Evolutionary conservation across 2,329 filamentous ascomycete species (phyloP).

Genomic region (Pseudocercospora macadamiae): DNA sequence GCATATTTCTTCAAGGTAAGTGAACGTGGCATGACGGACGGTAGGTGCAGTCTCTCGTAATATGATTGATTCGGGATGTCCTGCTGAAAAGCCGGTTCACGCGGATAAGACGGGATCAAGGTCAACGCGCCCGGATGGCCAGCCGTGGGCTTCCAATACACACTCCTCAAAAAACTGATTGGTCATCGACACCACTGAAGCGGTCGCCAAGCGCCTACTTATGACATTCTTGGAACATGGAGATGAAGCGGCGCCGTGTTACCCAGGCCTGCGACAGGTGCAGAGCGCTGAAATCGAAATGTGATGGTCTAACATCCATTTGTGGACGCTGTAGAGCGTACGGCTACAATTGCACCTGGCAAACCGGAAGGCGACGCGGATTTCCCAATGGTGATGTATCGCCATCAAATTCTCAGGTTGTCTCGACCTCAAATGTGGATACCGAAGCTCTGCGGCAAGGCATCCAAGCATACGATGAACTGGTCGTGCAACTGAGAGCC

Average conservation of each 20-base stretch:
- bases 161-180: constrained; percentile 25
- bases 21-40: not conserved
- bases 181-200: not conserved
- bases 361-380: constrained; percentile 16
- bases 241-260: constrained; percentile 16
- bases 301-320: constrained; percentile 16
- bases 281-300: constrained; percentile 15
- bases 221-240: constrained; percentile 3
- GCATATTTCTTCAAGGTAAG: not conserved
- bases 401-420: not conserved
- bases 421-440: not conserved
- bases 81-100: not conserved
- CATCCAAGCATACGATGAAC: constrained; percentile 17
- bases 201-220: not conserved
- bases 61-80: not conserved
- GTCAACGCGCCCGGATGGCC: not conserved
- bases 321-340: constrained; percentile 19
- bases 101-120: not conserved
- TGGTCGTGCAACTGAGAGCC: constrained; percentile 4
- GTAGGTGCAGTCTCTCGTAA: not conserved
- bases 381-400: constrained; percentile 10
- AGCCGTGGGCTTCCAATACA: not conserved
- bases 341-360: constrained; percentile 19
- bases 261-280: constrained; percentile 21
- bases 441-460: constrained; percentile 6